Percentiles rank a stretch among this genome's conserved stretches.
Evolutionary conservation across 306 rosid genomes (phyloP).

Genomic region (Cicer chorassanicum): DNA sequence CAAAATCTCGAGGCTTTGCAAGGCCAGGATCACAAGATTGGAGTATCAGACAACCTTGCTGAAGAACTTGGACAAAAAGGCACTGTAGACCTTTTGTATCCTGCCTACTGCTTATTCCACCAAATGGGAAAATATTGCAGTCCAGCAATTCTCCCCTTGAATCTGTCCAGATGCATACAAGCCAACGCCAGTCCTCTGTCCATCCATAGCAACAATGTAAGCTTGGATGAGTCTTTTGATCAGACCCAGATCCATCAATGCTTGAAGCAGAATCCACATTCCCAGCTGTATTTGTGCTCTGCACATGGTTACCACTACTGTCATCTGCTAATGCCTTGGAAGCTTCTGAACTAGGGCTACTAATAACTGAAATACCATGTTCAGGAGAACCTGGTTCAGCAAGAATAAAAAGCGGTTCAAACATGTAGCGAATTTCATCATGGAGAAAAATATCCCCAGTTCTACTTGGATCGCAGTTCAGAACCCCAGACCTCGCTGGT

Average conservation of each 20-base stretch:
- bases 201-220: constrained; percentile 98
- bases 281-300: constrained; percentile 61
- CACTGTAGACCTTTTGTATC: constrained; percentile 98
- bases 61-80: constrained; percentile 93
- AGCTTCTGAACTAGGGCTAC: constrained; percentile 69
- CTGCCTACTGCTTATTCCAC: constrained; percentile 99
- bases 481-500: constrained; percentile 73
- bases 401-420: constrained; percentile 95
- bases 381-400: constrained; percentile 95
- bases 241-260: constrained; percentile 75
- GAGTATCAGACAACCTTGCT: constrained; percentile 94
- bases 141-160: constrained; percentile 96
- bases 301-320: constrained; percentile 70
- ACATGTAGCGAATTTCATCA: constrained; percentile 88
- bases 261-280: constrained; percentile 69
- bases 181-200: constrained; percentile 99
- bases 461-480: constrained; percentile 80
- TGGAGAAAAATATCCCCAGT: constrained; percentile 69
- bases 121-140: constrained; percentile 90
- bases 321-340: constrained; percentile 81
- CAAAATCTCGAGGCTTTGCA: constrained; percentile 90
- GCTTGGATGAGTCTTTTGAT: constrained; percentile 78
- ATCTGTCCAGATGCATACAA: constrained; percentile 97
- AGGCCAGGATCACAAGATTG: constrained; percentile 87
- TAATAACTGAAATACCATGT: constrained; percentile 70